Evolutionary conservation across 169 alveolate genomes (phyloP).

Genomic region (Toxoplasma gondii): DNA sequence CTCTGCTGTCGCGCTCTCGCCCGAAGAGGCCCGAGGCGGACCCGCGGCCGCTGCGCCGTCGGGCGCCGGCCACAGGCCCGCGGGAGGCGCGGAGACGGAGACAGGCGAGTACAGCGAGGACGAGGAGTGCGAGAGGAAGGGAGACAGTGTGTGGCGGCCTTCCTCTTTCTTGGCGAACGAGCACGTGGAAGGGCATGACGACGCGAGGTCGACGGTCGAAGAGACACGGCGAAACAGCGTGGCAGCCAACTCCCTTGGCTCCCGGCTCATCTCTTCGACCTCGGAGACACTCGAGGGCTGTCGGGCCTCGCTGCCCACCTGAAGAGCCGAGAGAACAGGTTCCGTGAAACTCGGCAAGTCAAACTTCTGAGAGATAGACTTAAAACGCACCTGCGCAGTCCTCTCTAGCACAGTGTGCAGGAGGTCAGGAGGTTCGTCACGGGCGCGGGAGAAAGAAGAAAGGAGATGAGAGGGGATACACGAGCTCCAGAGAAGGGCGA

Average conservation of each 20-base stretch:
- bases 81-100: not conserved
- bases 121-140: not conserved
- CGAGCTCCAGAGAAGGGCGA: too few relatives aligned
- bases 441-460: too few relatives aligned
- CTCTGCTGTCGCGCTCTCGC: too few relatives aligned
- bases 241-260: not conserved
- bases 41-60: too few relatives aligned
- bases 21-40: too few relatives aligned
- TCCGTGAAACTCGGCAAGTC: too few relatives aligned
- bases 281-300: not conserved
- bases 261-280: not conserved
- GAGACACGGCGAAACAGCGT: constrained; percentile 15
- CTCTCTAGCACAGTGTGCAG: too few relatives aligned
- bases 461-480: too few relatives aligned
- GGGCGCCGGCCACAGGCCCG: not conserved
- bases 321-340: not conserved
- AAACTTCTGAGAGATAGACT: too few relatives aligned
- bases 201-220: constrained; percentile 1
- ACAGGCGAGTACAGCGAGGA: not conserved
- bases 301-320: not conserved
- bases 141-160: not conserved
- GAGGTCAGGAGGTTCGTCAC: too few relatives aligned
- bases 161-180: not conserved
- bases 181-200: not conserved
- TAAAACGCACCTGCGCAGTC: too few relatives aligned